These are phyloP conservation scores for Trametes gibbosa DNA, from an alignment of 768 basidiomycete species.

Conservation along the genomic window DNA sequence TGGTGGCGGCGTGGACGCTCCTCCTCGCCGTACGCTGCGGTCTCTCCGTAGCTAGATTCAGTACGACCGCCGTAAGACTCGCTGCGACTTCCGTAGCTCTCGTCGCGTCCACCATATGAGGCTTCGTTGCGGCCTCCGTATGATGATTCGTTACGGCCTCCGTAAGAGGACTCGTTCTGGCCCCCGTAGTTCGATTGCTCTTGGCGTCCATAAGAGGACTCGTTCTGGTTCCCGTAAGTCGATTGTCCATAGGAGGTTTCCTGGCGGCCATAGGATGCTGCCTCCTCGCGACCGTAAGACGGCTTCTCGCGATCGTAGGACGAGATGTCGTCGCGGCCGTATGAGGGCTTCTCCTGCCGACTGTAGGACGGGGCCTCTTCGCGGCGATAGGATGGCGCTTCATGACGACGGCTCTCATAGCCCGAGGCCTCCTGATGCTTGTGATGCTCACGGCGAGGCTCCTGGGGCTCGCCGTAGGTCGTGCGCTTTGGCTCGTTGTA, in stretches of 20 bases:
- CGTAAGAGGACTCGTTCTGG: constrained; percentile 25
- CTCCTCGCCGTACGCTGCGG: constrained; percentile 8
- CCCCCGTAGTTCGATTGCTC: constrained; percentile 3
- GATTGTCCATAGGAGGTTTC: constrained; percentile 3
- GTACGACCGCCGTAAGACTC: constrained; percentile 34
- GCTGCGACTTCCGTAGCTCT: constrained; percentile 6
- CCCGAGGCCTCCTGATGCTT: background rate
- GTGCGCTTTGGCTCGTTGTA: constrained; percentile 2
- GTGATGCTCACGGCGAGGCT: constrained; percentile 4
- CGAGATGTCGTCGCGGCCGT: background rate
- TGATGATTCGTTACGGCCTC: background rate
- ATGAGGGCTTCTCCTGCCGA: background rate
- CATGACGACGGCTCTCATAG: background rate
- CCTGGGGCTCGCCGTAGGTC: constrained; percentile 2
- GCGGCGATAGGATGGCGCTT: background rate
- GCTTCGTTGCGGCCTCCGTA: constrained; percentile 32
- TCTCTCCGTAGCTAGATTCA: constrained; percentile 18
- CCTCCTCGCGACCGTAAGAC: background rate
- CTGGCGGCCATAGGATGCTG: background rate
- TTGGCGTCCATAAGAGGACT: constrained; percentile 2
- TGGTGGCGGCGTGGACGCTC: constrained; percentile 7
- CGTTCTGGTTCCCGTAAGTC: constrained; percentile 6
- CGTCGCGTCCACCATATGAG: constrained; percentile 32
- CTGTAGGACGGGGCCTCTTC: background rate
- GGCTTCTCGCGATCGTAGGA: background rate